Conservation (phyloP, 257 asterid species). For the Gardenia jasminoides region DNA sequence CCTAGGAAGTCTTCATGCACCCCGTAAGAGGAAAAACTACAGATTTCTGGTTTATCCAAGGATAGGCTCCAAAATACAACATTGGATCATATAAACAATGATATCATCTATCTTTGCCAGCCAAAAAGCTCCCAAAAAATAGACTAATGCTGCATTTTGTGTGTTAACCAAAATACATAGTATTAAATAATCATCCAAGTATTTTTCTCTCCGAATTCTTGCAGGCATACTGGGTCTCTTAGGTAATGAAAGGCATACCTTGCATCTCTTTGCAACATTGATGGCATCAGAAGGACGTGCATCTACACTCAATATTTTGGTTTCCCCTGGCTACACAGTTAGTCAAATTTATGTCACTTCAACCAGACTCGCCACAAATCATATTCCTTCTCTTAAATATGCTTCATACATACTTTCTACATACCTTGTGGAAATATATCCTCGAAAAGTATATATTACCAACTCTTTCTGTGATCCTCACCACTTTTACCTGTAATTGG, state of each 20-base stretch:
- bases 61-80: background rate
- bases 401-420: constrained; percentile 2
- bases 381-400: background rate
- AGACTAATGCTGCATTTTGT: background rate
- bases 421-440: constrained; percentile 39
- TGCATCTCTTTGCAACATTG: constrained; percentile 43
- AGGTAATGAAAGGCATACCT: constrained; percentile 24
- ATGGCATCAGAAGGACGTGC: constrained; percentile 52
- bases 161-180: background rate
- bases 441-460: constrained; percentile 35
- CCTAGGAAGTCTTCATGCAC: background rate
- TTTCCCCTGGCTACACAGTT: constrained; percentile 35
- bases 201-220: background rate
- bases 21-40: background rate
- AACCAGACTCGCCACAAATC: background rate
- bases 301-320: constrained; percentile 26
- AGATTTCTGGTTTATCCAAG: background rate
- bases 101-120: background rate
- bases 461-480: constrained; percentile 41
- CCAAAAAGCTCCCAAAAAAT: background rate
- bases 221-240: background rate
- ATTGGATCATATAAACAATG: background rate
- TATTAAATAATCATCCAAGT: background rate
- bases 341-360: background rate
- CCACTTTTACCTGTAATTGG: constrained; percentile 40